Evolutionary conservation across 1,284 basidiomycete genomes (phyloP), one percentile per base, ranked within the genome.

Genomic region (Trichosporon sp.): DNA sequence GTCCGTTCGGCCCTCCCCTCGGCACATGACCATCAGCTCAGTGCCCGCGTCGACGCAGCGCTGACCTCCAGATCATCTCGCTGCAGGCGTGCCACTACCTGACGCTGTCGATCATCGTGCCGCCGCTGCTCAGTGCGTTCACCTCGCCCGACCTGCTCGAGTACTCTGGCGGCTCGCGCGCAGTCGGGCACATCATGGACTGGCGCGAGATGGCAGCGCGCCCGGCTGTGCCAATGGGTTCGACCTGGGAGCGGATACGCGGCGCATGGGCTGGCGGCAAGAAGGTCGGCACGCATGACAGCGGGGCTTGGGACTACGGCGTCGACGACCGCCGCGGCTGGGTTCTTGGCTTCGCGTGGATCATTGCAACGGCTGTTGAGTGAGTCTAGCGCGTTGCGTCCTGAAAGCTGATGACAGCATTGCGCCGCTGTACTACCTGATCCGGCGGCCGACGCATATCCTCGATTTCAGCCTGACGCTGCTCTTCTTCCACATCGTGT

Each of bases 391-490:
- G n/a, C n/a, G n/a, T n/a, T n/a, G n/a, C n/a, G n/a, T n/a, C n/a
- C n/a, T n/a, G n/a, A n/a, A 9, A 35, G 65, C 66, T 67, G n/a
- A 62, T 70, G 13, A 69, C 78, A 98, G 95, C 83, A 90, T 96
- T 69, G 90, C 90, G 75, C 93, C 91, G 74, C 86, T 99, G 2
- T 98, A 93, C 82, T 87, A 88, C 74, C 86, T 99, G 74, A 87
- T 99, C 80, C 89, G 94, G 51, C 87, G 93, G 42, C 96, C 97
- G 56, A 92, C 95, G 5, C 88, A 97, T 76, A 91, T 99, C 77
- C 89, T 99, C 74, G 96, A 99, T 84, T 98, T 98, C 83, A 87
- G 91, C 8, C 81, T 96, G 68, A 98, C 97, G 0, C 88, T 98
- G 65, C 85, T 92, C 66, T 90, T 97, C 85, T 90, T 91, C 78